A percentile compares a stretch with the other conserved stretches of the same genome.
These are phyloP conservation scores for Chlorella variabilis DNA, from an alignment of 163 green algal genomes.

Conservation along the genomic window DNA sequence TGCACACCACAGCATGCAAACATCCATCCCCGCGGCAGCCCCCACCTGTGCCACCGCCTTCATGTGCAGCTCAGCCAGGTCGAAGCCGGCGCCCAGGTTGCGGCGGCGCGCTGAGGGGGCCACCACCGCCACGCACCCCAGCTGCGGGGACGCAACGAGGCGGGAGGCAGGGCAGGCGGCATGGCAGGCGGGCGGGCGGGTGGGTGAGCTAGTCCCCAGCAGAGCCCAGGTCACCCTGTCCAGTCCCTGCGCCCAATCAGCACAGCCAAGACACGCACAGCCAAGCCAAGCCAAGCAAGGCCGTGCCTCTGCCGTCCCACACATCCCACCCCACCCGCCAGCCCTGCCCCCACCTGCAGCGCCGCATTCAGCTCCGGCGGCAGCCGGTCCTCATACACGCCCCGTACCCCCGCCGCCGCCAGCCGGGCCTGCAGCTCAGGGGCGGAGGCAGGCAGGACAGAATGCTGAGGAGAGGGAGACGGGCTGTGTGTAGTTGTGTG, in stretches of 20 bases:
- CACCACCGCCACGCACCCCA: conserved; percentile 82
- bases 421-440: conserved; percentile 41
- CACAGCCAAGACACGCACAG: too few species aligned
- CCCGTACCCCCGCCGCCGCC: conserved; percentile 57
- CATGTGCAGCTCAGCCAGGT: conserved; percentile 69
- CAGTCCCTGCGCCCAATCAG: too few species aligned
- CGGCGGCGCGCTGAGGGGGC: conserved; percentile 45
- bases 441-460: too few species aligned
- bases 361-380: conserved; percentile 69
- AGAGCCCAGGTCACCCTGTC: too few species aligned
- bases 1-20: too few species aligned
- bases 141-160: not conserved
- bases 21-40: too few species aligned
- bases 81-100: conserved; percentile 66
- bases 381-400: conserved; percentile 83
- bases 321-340: not conserved
- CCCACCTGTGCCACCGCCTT: conserved; percentile 41
- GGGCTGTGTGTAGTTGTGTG: too few species aligned
- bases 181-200: too few species aligned
- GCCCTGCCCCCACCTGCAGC: conserved; percentile 47
- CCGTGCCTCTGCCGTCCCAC: not conserved
- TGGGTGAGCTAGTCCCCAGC: not conserved
- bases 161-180: not conserved
- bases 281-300: not conserved
- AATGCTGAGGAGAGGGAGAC: too few species aligned